Evolutionary conservation across 139 green algal species (phyloP).

Genomic region (Micractinium sp.): DNA sequence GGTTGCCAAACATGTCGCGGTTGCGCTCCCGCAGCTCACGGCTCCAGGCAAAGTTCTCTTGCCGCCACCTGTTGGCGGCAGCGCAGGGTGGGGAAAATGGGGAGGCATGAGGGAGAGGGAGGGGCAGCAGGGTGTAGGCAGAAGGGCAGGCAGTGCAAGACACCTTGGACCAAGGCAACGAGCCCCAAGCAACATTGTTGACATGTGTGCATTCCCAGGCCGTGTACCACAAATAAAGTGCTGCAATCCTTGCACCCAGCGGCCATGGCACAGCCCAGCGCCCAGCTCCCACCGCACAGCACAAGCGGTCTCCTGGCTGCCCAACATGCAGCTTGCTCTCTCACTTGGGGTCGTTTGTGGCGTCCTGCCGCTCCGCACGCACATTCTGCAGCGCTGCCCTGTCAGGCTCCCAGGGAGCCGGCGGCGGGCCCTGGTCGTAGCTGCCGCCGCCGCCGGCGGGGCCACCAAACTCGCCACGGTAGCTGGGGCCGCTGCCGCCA

Average conservation of each 20-base stretch:
- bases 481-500: neutral
- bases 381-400: neutral
- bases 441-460: neutral
- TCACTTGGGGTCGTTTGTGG: slow-evolving; percentile 18
- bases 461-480: neutral
- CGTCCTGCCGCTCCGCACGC: slow-evolving; percentile 26
- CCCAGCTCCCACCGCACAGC: neutral
- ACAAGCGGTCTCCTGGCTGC: no score
- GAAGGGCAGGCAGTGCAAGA: neutral
- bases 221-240: no score
- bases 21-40: slow-evolving; percentile 46
- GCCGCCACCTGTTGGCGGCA: slow-evolving; percentile 13
- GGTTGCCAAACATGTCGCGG: slow-evolving; percentile 71
- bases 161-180: neutral
- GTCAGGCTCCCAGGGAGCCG: slow-evolving; percentile 11
- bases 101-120: neutral
- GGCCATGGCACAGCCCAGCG: neutral
- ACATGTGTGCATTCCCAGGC: no score
- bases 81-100: neutral
- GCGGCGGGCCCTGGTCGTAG: neutral
- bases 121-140: neutral
- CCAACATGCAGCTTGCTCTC: no score
- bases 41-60: slow-evolving; percentile 54
- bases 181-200: no score
- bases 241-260: no score